These are phyloP conservation scores for Gamarada debralockiae DNA, from an alignment of 495 filamentous ascomycete species.

Conservation along the genomic window DNA sequence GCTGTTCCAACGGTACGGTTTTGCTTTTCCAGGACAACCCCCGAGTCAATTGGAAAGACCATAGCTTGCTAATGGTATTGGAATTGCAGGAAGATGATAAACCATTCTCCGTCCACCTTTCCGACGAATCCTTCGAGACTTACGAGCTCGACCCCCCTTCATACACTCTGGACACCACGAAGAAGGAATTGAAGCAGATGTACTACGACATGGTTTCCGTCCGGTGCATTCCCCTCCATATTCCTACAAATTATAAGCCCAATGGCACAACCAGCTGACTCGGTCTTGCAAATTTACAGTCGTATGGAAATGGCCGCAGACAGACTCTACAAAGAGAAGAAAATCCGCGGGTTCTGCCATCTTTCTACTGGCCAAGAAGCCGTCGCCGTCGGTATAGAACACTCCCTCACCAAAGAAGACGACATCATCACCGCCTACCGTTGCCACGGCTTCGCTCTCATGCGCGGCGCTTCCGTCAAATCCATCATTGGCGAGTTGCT, in stretches of 20 bases:
- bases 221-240: conserved; percentile 52
- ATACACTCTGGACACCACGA: conserved; percentile 88
- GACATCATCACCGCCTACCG: conserved; percentile 97
- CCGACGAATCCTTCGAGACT: conserved; percentile 98
- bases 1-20: conserved; percentile 61
- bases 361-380: conserved; percentile 97
- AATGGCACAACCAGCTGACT: neutral
- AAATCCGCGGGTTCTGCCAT: conserved; percentile 99
- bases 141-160: conserved; percentile 96
- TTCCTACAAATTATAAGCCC: neutral
- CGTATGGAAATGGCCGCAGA: conserved; percentile 99
- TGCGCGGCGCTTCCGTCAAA: conserved; percentile 89
- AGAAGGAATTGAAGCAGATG: conserved; percentile 97
- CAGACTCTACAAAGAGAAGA: conserved; percentile 98
- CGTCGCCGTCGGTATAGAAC: conserved; percentile 94
- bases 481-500: conserved; percentile 96
- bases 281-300: conserved; percentile 40
- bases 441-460: conserved; percentile 96
- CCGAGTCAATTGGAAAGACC: conserved; percentile 5
- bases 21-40: neutral
- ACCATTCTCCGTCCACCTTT: conserved; percentile 87
- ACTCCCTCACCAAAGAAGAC: conserved; percentile 85
- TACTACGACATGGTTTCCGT: conserved; percentile 96
- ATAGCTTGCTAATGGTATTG: conserved; percentile 3
- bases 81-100: conserved; percentile 78